Evolutionary conservation across 2,329 filamentous ascomycete genomes (phyloP).

Genomic region (Grosmannia huntii): DNA sequence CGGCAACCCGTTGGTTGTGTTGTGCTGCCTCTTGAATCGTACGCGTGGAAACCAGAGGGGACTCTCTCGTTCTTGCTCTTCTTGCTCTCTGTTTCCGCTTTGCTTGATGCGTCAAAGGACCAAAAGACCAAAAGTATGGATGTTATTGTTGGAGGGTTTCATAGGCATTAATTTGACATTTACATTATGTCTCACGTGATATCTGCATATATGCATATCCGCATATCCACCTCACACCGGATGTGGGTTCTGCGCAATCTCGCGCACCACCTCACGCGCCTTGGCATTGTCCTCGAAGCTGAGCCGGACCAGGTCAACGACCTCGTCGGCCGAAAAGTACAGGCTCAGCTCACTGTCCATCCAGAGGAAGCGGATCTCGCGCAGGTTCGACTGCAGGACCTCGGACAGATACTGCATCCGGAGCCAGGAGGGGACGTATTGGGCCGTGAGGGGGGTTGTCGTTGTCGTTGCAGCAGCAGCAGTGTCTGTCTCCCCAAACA

Average conservation of each 20-base stretch:
- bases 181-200: no score
- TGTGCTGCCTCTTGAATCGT: no score
- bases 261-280: constrained; percentile 43
- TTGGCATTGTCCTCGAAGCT: constrained; percentile 52
- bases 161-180: no score
- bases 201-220: not conserved
- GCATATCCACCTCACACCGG: constrained; percentile 18
- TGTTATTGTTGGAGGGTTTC: no score
- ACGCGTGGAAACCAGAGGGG: no score
- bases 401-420: constrained; percentile 51
- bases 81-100: no score
- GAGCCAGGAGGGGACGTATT: constrained; percentile 50
- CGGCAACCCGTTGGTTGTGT: no score
- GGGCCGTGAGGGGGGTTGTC: constrained; percentile 40
- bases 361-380: constrained; percentile 51
- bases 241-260: constrained; percentile 40
- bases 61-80: no score
- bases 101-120: no score
- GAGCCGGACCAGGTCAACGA: constrained; percentile 47
- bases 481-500: constrained; percentile 33
- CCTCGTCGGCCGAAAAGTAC: constrained; percentile 48
- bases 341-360: constrained; percentile 52
- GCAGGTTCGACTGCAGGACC: constrained; percentile 53
- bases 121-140: no score
- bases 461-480: no score